These are phyloP conservation scores for Leptographium procerum DNA, from an alignment of 2,329 filamentous ascomycete genomes.

Conservation along the genomic window DNA sequence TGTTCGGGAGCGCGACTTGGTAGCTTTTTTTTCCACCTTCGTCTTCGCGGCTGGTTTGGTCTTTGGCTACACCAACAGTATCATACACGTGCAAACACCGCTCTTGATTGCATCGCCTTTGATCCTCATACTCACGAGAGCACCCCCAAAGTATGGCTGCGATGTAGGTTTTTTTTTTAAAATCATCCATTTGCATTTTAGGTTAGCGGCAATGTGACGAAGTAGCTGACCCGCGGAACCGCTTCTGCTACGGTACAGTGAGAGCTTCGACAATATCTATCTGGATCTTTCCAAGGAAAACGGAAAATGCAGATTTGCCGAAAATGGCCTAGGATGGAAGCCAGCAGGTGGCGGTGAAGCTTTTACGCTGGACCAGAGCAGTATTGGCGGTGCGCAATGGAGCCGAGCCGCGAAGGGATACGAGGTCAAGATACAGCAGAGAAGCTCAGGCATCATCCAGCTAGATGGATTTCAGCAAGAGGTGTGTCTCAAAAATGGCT, in stretches of 20 bases:
- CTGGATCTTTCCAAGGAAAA: slow-evolving; percentile 87
- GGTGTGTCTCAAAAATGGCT: slow-evolving; percentile 20
- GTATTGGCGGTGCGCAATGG: slow-evolving; percentile 85
- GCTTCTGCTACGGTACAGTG: slow-evolving; percentile 33
- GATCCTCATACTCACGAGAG: not conserved
- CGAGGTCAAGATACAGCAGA: slow-evolving; percentile 83
- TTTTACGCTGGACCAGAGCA: slow-evolving; percentile 80
- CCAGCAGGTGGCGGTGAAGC: slow-evolving; percentile 77
- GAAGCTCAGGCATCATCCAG: slow-evolving; percentile 77
- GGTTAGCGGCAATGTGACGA: not conserved
- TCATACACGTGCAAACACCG: not conserved
- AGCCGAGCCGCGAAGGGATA: slow-evolving; percentile 85
- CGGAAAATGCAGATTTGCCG: slow-evolving; percentile 89
- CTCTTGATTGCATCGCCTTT: not conserved
- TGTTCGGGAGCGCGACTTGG: not conserved
- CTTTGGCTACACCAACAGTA: not conserved
- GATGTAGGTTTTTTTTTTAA: slow-evolving; percentile 2
- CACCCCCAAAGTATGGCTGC: slow-evolving; percentile 2
- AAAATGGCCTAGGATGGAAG: slow-evolving; percentile 93
- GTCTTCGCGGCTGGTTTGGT: not conserved
- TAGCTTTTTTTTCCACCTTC: slow-evolving; percentile 1
- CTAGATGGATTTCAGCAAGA: slow-evolving; percentile 92
- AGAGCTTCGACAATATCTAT: slow-evolving; percentile 96
- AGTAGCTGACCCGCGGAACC: not conserved
- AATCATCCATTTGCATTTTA: not conserved